A percentile compares a stretch with the other conserved stretches of the same genome.
These are phyloP conservation scores for Xanthoconium stramineum DNA, from an alignment of 768 basidiomycete species.

Conservation along the genomic window DNA sequence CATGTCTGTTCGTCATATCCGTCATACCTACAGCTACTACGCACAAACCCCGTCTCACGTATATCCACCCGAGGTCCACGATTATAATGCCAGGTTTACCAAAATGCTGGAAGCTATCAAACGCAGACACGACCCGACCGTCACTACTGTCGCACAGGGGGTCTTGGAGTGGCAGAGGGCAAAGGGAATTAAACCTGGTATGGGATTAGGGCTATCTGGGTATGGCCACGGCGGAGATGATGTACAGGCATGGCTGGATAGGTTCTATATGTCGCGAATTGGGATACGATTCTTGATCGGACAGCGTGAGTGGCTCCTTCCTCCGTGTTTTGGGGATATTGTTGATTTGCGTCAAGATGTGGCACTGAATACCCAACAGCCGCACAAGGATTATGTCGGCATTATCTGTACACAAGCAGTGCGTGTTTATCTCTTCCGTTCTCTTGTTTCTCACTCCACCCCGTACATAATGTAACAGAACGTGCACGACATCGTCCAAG, in stretches of 20 bases:
- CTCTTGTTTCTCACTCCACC: not conserved
- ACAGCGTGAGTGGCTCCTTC: conserved; percentile 61
- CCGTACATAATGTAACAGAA: conserved; percentile 46
- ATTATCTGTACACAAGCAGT: conserved; percentile 95
- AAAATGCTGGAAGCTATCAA: conserved; percentile 86
- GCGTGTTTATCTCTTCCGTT: conserved; percentile 28
- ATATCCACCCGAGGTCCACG: conserved; percentile 92
- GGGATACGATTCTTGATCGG: conserved; percentile 97
- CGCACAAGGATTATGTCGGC: conserved; percentile 91
- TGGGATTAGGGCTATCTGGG: conserved; percentile 23
- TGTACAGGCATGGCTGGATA: conserved; percentile 93
- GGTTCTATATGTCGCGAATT: conserved; percentile 95
- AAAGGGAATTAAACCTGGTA: conserved; percentile 29
- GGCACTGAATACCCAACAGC: conserved; percentile 87
- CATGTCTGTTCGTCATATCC: conserved; percentile 1
- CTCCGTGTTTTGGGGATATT: not conserved
- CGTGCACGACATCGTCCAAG: conserved; percentile 95
- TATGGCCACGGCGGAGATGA: conserved; percentile 73
- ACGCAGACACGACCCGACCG: conserved; percentile 92
- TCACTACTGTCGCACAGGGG: conserved; percentile 94
- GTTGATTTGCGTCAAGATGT: conserved; percentile 58
- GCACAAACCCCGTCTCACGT: conserved; percentile 64
- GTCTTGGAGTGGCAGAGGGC: conserved; percentile 92
- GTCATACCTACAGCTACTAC: conserved; percentile 62
- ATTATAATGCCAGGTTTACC: conserved; percentile 92